Evolutionary conservation across 1,284 basidiomycete genomes (phyloP).

Genomic region (Ustilago hordei): DNA sequence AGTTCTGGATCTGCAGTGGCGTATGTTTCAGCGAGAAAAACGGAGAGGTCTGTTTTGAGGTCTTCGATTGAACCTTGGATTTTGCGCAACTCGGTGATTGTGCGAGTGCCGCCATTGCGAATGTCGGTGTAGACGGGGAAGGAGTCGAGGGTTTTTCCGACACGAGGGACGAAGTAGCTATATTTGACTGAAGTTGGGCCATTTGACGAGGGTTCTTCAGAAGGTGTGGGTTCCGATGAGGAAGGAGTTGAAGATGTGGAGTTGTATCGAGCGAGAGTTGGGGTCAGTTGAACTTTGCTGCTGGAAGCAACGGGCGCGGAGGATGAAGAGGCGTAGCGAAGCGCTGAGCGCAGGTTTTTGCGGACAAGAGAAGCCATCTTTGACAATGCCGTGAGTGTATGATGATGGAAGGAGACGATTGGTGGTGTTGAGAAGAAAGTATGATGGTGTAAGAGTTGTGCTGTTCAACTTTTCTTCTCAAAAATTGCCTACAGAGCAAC

Average conservation of each 20-base stretch:
- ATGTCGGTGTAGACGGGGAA: conserved; percentile 60
- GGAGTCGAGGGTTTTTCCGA: conserved; percentile 42
- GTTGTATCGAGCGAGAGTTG: conserved; percentile 11
- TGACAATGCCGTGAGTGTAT: neutral
- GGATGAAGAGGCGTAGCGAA: conserved; percentile 8
- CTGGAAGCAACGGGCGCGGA: conserved; percentile 23
- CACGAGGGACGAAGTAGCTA: conserved; percentile 58
- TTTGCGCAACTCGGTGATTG: conserved; percentile 54
- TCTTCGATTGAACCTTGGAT: conserved; percentile 51
- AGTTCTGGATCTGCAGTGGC: neutral
- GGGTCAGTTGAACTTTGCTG: conserved; percentile 18
- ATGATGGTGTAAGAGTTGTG: neutral
- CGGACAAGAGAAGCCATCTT: conserved; percentile 31
- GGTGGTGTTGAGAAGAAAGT: neutral
- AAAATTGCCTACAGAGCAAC: neutral
- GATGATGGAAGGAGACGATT: neutral
- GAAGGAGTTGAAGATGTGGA: conserved; percentile 13
- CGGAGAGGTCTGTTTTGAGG: conserved; percentile 30
- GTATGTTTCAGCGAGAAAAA: conserved; percentile 37
- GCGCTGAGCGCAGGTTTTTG: conserved; percentile 12
- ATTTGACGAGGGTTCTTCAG: neutral
- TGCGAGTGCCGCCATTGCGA: conserved; percentile 49
- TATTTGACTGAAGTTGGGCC: conserved; percentile 34
- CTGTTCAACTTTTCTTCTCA: conserved; percentile 14
- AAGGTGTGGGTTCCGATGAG: neutral